phyloP scores from a whole-genome alignment of 345 rosid species.

The Luvunga scandens region DNA sequence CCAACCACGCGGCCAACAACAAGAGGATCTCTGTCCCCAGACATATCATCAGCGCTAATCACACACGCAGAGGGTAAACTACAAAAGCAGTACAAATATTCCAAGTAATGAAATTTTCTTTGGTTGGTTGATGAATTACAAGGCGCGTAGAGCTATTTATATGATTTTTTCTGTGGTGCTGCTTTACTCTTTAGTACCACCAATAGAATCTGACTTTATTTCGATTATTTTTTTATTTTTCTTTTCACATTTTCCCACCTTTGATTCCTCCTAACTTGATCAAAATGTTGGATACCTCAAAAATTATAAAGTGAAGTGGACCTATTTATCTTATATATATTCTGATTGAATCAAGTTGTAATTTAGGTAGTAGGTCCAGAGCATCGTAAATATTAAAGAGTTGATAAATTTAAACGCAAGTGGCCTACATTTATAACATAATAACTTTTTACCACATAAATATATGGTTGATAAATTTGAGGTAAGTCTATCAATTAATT shows the following conservation, averaged over 20 bases:
- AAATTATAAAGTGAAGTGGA: slow-evolving; percentile 11
- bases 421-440: too few species aligned
- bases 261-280: background rate
- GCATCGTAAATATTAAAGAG: too few species aligned
- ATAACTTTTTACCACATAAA: too few species aligned
- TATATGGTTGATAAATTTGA: too few species aligned
- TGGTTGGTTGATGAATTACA: background rate
- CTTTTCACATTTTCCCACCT: background rate
- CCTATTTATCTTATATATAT: slow-evolving; percentile 1
- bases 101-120: background rate
- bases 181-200: background rate
- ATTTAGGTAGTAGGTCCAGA: too few species aligned
- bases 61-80: background rate
- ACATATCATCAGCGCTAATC: slow-evolving; percentile 24
- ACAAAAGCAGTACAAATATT: background rate
- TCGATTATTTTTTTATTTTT: background rate
- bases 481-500: too few species aligned
- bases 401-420: too few species aligned
- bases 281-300: slow-evolving; percentile 13
- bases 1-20: slow-evolving; percentile 68
- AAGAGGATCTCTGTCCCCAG: slow-evolving; percentile 50
- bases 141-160: background rate
- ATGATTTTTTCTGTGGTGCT: background rate
- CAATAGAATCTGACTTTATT: slow-evolving; percentile 12
- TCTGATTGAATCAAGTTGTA: background rate